Percentiles rank a stretch among this genome's conserved stretches.
Conservation (phyloP, 2,329 filamentous ascomycete genomes). For the Simplicillium aogashimaense region DNA sequence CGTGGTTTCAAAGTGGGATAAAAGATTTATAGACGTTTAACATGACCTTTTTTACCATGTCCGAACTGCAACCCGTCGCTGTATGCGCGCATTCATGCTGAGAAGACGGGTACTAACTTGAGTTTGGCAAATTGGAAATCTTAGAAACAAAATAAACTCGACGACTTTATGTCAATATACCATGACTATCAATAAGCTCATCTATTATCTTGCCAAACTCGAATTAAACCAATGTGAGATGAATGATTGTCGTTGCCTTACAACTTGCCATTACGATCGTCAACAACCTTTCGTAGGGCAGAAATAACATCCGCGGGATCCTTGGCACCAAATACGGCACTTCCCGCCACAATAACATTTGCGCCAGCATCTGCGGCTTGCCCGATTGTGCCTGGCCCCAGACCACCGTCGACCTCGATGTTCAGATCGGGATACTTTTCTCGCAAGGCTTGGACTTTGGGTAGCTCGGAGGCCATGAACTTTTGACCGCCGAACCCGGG, state of each 20-base stretch:
- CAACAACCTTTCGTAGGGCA: slow-evolving; percentile 70
- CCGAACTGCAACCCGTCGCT: too few species aligned
- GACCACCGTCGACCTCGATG: slow-evolving; percentile 93
- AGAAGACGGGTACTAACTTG: too few species aligned
- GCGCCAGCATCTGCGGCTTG: slow-evolving; percentile 91
- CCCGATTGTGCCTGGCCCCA: slow-evolving; percentile 82
- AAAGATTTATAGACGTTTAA: too few species aligned
- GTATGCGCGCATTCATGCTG: too few species aligned
- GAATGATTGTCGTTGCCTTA: slow-evolving; percentile 8
- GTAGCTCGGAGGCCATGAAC: slow-evolving; percentile 93
- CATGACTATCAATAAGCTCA: too few species aligned
- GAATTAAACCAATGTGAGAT: too few species aligned
- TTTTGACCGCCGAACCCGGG: slow-evolving; percentile 97
- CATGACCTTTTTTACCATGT: too few species aligned
- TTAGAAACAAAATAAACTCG: too few species aligned
- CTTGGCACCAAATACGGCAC: slow-evolving; percentile 86
- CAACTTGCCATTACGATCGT: slow-evolving; percentile 40
- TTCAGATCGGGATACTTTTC: slow-evolving; percentile 82
- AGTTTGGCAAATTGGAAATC: too few species aligned
- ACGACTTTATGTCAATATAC: too few species aligned
- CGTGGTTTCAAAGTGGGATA: too few species aligned
- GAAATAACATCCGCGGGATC: slow-evolving; percentile 81
- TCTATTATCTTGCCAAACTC: too few species aligned
- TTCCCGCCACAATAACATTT: slow-evolving; percentile 96
- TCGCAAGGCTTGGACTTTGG: slow-evolving; percentile 81